phyloP scores from a whole-genome alignment of 2,329 filamentous ascomycete genomes.

The Monosporascus ibericus region DNA sequence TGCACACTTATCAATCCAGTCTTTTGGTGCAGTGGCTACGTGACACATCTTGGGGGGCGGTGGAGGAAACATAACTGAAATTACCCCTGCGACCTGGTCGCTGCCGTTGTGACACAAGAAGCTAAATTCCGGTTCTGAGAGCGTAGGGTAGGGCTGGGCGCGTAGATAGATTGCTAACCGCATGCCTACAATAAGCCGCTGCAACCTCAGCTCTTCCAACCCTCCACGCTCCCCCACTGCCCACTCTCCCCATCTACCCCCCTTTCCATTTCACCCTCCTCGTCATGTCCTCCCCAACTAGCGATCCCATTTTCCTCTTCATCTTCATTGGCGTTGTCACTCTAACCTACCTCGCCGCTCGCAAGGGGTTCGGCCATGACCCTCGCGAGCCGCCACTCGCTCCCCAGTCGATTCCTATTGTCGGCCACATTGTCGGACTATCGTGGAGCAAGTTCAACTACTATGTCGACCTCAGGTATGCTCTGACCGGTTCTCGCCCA shows the following conservation, averaged over 20 bases:
- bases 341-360: slow-evolving; percentile 4
- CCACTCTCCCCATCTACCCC: not conserved
- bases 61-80: too few relatives aligned
- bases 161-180: too few relatives aligned
- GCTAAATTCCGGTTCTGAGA: too few relatives aligned
- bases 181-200: too few relatives aligned
- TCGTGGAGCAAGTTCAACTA: slow-evolving; percentile 24
- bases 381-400: slow-evolving; percentile 25
- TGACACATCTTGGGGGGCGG: too few relatives aligned
- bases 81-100: too few relatives aligned
- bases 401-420: slow-evolving; percentile 22
- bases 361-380: slow-evolving; percentile 19
- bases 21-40: too few relatives aligned
- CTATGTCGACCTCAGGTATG: slow-evolving; percentile 25
- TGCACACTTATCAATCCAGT: too few relatives aligned
- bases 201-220: too few relatives aligned
- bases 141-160: too few relatives aligned
- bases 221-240: too few relatives aligned
- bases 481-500: not conserved
- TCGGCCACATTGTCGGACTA: slow-evolving; percentile 27
- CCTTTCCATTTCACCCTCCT: not conserved
- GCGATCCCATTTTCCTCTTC: not conserved
- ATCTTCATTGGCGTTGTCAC: slow-evolving; percentile 2
- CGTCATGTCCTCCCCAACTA: not conserved
- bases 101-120: too few relatives aligned